Conservation (phyloP, 2,329 filamentous ascomycete species). For the Aureobasidium sp. region DNA sequence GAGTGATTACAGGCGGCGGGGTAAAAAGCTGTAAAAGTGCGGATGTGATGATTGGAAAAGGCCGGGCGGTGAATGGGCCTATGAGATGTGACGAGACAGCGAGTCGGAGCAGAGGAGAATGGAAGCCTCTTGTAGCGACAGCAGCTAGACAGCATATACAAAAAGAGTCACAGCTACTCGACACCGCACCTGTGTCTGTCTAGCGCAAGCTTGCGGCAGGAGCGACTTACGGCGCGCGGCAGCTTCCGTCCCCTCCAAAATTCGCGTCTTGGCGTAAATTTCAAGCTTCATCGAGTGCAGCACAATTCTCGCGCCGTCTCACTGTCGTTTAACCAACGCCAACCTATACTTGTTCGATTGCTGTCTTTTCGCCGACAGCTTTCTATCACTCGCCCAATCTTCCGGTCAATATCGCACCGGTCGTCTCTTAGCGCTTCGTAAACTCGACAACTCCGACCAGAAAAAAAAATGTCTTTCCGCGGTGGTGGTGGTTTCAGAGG, state of each 20-base stretch:
- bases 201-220: neutral
- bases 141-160: constrained; percentile 13
- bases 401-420: constrained; percentile 7
- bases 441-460: constrained; percentile 3
- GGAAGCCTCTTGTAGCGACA: constrained; percentile 3
- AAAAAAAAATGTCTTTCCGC: constrained; percentile 23
- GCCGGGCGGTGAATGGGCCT: neutral
- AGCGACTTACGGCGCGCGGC: neutral
- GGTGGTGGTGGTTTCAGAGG: constrained; percentile 25
- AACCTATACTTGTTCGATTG: neutral
- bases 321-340: neutral
- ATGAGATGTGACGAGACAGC: neutral
- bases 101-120: neutral
- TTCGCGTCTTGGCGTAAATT: constrained; percentile 6
- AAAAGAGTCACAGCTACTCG: neutral
- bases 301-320: constrained; percentile 1
- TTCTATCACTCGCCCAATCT: neutral
- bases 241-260: neutral
- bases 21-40: constrained; percentile 11
- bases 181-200: neutral
- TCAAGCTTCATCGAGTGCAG: neutral
- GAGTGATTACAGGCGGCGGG: neutral
- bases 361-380: constrained; percentile 10
- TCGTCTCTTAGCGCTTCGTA: neutral
- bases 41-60: neutral